Evolutionary conservation across 2,329 filamentous ascomycete species (phyloP).

Genomic region (Fulvia fulva): DNA sequence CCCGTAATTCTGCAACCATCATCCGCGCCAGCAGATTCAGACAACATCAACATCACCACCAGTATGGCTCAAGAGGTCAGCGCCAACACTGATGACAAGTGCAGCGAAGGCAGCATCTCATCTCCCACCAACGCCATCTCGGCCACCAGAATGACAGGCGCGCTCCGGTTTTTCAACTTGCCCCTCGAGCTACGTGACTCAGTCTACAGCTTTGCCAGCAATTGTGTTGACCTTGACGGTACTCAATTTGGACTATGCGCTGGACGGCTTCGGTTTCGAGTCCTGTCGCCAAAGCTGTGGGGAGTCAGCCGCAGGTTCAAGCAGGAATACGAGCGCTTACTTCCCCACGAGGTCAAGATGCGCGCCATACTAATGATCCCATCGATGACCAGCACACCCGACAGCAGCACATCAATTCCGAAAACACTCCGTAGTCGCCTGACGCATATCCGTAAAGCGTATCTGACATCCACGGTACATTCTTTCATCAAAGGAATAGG

Average conservation of each 20-base stretch:
- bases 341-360: background rate
- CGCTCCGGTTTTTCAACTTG: background rate
- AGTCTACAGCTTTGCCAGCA: background rate
- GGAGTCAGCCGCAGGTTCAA: background rate
- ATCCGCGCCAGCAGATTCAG: too few species aligned
- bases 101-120: too few species aligned
- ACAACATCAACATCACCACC: too few species aligned
- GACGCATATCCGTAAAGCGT: background rate
- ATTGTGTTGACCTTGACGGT: background rate
- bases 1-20: too few species aligned
- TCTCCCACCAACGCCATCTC: too few species aligned
- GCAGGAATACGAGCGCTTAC: background rate
- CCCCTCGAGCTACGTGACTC: background rate
- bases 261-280: background rate
- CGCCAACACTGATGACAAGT: background rate
- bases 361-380: background rate
- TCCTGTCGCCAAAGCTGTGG: background rate
- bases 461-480: background rate
- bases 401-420: background rate
- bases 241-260: background rate
- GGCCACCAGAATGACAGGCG: background rate
- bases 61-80: too few species aligned
- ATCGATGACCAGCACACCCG: background rate
- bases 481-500: background rate
- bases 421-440: background rate